A percentile compares a stretch with the other conserved stretches of the same genome.
phyloP scores from a whole-genome alignment of 306 rosid species.

The Malus sieversii region DNA sequence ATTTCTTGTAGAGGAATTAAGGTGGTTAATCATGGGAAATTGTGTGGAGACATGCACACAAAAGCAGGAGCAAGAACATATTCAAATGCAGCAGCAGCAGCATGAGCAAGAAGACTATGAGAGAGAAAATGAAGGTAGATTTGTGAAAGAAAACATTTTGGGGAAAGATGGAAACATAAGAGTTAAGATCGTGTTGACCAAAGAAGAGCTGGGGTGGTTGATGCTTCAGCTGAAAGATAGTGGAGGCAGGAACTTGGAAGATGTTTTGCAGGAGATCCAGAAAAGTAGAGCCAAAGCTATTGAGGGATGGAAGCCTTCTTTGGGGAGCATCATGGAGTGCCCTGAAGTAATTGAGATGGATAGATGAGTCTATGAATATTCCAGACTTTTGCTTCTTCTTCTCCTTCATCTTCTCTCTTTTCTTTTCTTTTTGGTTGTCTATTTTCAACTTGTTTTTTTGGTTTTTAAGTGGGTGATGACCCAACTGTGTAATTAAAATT shows the following conservation, averaged over 20 bases:
- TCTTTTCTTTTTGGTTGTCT: not conserved
- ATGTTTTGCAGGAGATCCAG: conserved; percentile 47
- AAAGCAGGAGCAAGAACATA: conserved; percentile 13
- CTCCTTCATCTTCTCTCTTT: not conserved
- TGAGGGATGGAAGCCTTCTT: conserved; percentile 78
- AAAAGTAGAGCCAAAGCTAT: conserved; percentile 32
- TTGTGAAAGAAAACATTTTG: conserved; percentile 9
- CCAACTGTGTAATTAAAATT: conserved; percentile 24
- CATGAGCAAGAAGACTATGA: not conserved
- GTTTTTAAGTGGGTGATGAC: conserved; percentile 15
- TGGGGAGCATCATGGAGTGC: conserved; percentile 65
- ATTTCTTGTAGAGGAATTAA: not conserved
- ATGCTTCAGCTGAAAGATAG: conserved; percentile 43
- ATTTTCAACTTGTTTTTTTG: conserved; percentile 1
- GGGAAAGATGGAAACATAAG: conserved; percentile 28
- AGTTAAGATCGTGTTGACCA: conserved; percentile 63
- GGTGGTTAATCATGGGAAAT: conserved; percentile 48
- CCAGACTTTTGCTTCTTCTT: not conserved
- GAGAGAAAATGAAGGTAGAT: not conserved
- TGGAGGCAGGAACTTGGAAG: conserved; percentile 42
- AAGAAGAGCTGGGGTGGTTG: conserved; percentile 69
- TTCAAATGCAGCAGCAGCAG: conserved; percentile 10
- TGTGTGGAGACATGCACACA: conserved; percentile 46
- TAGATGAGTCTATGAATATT: not conserved
- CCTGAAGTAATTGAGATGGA: conserved; percentile 51